Evolutionary conservation across 2,329 filamentous ascomycete genomes (phyloP).

Genomic region (Phialophora macrospora): DNA sequence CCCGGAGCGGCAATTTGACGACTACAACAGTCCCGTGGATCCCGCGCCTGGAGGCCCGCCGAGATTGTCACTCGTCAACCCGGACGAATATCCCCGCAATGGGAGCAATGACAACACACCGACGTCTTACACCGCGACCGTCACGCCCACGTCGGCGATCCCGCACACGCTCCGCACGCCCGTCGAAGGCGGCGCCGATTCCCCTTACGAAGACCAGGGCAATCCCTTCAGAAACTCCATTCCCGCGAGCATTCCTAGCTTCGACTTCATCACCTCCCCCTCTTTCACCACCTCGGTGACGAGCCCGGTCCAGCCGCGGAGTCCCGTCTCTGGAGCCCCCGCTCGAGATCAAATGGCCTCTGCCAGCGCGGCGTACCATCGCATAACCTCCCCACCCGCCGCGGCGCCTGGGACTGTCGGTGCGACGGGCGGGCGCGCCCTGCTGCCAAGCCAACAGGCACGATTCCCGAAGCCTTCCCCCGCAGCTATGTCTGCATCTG

Average conservation of each 20-base stretch:
- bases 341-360: conserved; percentile 29
- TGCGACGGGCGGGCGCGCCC: conserved; percentile 37
- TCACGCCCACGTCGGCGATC: conserved; percentile 36
- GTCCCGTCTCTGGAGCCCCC: conserved; percentile 17
- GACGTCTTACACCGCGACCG: conserved; percentile 36
- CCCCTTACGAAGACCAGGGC: conserved; percentile 37
- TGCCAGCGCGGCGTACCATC: conserved; percentile 26
- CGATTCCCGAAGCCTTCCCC: conserved; percentile 31
- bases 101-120: conserved; percentile 38
- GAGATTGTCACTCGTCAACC: conserved; percentile 38
- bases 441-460: conserved; percentile 44
- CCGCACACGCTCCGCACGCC: conserved; percentile 19
- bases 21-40: conserved; percentile 27
- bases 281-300: neutral
- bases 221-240: conserved; percentile 39
- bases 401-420: conserved; percentile 20
- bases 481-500: neutral
- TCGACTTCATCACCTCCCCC: conserved; percentile 33
- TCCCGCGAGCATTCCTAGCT: conserved; percentile 36
- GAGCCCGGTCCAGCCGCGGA: neutral
- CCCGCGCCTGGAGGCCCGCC: conserved; percentile 28
- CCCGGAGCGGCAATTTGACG: conserved; percentile 29
- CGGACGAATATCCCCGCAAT: conserved; percentile 32
- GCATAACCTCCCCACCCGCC: conserved; percentile 22
- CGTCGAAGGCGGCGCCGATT: conserved; percentile 23